phyloP scores from a whole-genome alignment of 305 asterid genomes.

The Fraxinus baroniana region DNA sequence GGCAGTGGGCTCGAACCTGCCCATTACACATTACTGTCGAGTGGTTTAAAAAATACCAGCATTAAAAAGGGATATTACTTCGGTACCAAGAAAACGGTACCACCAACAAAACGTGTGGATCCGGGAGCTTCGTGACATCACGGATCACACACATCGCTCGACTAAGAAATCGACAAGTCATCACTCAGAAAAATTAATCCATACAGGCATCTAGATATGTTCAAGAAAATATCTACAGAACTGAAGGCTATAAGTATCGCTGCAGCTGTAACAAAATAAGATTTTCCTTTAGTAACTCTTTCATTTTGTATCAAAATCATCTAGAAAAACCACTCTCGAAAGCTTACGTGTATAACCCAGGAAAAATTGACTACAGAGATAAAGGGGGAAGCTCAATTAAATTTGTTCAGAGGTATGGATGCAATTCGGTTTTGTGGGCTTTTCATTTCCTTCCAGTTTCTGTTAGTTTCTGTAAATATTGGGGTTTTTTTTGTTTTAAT shows the following conservation, averaged over 20 bases:
- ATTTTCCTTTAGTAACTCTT: too few species aligned
- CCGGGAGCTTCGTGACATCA: conserved; percentile 37
- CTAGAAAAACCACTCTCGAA: neutral
- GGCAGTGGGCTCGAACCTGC: too few species aligned
- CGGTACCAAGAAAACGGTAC: neutral
- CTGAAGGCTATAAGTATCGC: conserved; percentile 49
- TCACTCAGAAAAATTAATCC: conserved; percentile 11
- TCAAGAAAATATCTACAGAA: conserved; percentile 44
- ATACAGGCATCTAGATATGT: neutral
- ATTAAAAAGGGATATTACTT: neutral
- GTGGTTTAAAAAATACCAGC: neutral
- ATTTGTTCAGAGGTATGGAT: neutral
- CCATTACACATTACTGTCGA: neutral
- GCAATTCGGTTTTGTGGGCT: too few species aligned
- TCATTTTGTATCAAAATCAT: too few species aligned
- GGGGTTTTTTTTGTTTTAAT: conserved; percentile 16
- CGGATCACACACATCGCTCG: conserved; percentile 2
- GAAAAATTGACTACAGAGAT: neutral
- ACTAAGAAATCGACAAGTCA: conserved; percentile 45
- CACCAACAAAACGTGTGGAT: conserved; percentile 28
- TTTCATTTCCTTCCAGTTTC: neutral
- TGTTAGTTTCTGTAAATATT: neutral
- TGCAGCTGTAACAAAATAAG: too few species aligned
- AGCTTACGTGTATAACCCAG: neutral
- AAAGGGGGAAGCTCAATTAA: conserved; percentile 16